Evolutionary conservation across 1,284 basidiomycete species (phyloP).

Genomic region (Malassezia obtusa): DNA sequence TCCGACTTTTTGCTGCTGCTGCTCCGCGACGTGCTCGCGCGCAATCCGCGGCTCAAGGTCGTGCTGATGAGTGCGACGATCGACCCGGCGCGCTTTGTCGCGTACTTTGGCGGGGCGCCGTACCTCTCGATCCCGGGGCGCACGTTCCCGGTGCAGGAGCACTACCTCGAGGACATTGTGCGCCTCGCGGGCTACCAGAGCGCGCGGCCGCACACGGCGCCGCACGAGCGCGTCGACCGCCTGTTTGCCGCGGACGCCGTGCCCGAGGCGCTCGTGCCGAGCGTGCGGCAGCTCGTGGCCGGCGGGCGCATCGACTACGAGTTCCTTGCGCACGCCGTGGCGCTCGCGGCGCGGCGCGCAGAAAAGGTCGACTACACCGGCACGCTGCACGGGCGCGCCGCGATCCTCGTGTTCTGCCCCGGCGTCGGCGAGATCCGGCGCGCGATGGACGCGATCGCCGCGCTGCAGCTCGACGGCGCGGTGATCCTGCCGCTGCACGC

Average conservation of each 20-base stretch:
- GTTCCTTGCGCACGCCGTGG: slow-evolving; percentile 58
- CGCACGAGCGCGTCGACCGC: slow-evolving; percentile 46
- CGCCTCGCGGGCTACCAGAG: slow-evolving; percentile 18
- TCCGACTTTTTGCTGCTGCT: slow-evolving; percentile 83
- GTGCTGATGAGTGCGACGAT: slow-evolving; percentile 51
- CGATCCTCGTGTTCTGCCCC: slow-evolving; percentile 73
- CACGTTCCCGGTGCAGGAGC: slow-evolving; percentile 41
- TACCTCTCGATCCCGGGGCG: slow-evolving; percentile 70
- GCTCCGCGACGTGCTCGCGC: slow-evolving; percentile 62
- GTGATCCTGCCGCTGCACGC: slow-evolving; percentile 77
- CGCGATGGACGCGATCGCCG: slow-evolving; percentile 62
- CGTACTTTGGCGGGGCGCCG: slow-evolving; percentile 56
- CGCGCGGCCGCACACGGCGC: slow-evolving; percentile 49
- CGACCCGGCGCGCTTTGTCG: slow-evolving; percentile 25
- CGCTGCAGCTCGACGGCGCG: slow-evolving; percentile 49
- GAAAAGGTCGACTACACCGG: slow-evolving; percentile 53
- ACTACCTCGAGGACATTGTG: slow-evolving; percentile 43
- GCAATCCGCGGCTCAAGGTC: slow-evolving; percentile 67
- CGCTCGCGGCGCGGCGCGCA: slow-evolving; percentile 54
- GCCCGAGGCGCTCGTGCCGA: slow-evolving; percentile 54
- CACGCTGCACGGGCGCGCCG: slow-evolving; percentile 45
- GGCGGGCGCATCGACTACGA: slow-evolving; percentile 66
- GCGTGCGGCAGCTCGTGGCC: slow-evolving; percentile 59
- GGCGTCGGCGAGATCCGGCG: slow-evolving; percentile 56
- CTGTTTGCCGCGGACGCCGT: slow-evolving; percentile 26